Evolutionary conservation across 179 eudicot genomes (phyloP), one percentile per base, ranked within the genome.

Genomic region (Carnegiea gigantea): DNA sequence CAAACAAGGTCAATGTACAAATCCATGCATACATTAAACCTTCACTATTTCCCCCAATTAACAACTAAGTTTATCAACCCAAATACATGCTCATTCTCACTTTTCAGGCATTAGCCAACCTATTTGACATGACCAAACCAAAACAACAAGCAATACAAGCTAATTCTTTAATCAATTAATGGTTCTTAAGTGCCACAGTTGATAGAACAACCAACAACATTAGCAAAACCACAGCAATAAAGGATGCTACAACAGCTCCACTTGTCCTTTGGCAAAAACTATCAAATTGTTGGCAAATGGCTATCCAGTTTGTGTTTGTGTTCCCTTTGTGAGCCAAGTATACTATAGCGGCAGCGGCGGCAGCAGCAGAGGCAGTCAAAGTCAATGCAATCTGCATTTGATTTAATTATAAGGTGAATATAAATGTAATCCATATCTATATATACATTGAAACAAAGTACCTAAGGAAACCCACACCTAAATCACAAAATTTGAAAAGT

Each of bases 291-390:
- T 94, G 94, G 85, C 98, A 94, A 30, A 94, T 93, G 7, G 98
- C 93, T 0, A 87, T 30, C 98, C 97, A 95, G 17, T 92, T 92
- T 1, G 97, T 78, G 88, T 82, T 91, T 4, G 86, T 24, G 72
- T 93, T 95, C 2, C 98, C 98, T 67, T 89, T 93, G 81, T 93
- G 98, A 28, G 98, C 98, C 83, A 95, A 86, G 89, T 89, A 93
- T 11, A 93, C 98, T 13, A 93, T 93, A 12, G 97, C 90, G 13
- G 95, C 96, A 1, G 96, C 5, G 9, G 97, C 89, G 0, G 92
- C 85, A 3, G 97, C 98, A 0, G 89, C 96, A 0, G 96, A 90
- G 2, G 87, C 86, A 2, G 93, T 93, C 51, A 91, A 79, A 7
- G 92, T 88, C 75, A 91, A 70, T 75, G 88, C 82, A 71, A 91